Evolutionary conservation across 176 grass and related monocot genomes (phyloP).

Genomic region (Canna indica): DNA sequence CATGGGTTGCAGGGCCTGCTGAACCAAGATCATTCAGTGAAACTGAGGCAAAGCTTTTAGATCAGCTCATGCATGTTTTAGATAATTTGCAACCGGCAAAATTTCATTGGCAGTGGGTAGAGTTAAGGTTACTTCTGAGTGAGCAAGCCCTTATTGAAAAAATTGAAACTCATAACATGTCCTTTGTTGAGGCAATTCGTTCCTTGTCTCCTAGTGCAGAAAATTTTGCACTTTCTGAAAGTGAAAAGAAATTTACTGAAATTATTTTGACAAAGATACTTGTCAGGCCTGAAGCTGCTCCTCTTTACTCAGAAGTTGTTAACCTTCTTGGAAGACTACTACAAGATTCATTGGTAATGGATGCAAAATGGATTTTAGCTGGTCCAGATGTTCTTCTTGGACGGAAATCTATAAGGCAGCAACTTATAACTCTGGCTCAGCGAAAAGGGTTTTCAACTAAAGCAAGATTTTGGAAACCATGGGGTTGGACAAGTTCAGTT

Average conservation of each 20-base stretch:
- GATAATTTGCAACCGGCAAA: conserved; percentile 92
- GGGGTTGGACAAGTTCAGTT: conserved; percentile 71
- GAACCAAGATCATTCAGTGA: conserved; percentile 37
- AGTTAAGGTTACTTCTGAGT: conserved; percentile 94
- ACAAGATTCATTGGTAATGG: conserved; percentile 82
- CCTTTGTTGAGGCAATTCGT: conserved; percentile 72
- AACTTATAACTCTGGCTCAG: conserved; percentile 73
- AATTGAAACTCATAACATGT: conserved; percentile 46
- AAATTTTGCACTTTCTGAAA: conserved; percentile 65
- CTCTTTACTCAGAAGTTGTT: conserved; percentile 91
- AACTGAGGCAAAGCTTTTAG: conserved; percentile 55
- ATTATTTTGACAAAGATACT: conserved; percentile 87
- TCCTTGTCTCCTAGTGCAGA: conserved; percentile 69
- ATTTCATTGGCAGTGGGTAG: conserved; percentile 99
- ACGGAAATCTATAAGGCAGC: conserved; percentile 89
- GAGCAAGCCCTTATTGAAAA: conserved; percentile 96
- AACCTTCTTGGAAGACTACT: conserved; percentile 79
- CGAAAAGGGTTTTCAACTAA: conserved; percentile 59
- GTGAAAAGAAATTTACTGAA: conserved; percentile 96
- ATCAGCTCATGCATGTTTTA: conserved; percentile 78
- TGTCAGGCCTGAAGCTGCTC: conserved; percentile 82
- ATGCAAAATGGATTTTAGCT: conserved; percentile 94
- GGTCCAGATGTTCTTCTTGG: conserved; percentile 79
- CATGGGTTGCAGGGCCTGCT: conserved; percentile 37
- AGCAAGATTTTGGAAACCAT: conserved; percentile 83